Percentiles rank a stretch among this genome's conserved stretches.
These are phyloP conservation scores for Sarcocystis neurona DNA, from an alignment of 169 alveolate species.

Conservation along the genomic window DNA sequence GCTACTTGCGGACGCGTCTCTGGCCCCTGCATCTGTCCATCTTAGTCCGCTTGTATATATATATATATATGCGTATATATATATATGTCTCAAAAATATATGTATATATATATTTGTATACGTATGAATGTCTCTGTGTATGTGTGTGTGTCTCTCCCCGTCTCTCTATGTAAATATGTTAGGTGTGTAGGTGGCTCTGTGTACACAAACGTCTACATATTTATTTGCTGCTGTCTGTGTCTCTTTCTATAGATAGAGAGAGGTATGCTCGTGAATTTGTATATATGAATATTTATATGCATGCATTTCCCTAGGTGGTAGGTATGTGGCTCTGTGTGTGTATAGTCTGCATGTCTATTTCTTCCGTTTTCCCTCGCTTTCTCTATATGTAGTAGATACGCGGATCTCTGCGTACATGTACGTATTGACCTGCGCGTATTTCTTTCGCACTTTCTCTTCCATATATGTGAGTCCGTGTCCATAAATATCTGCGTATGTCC, in stretches of 20 bases:
- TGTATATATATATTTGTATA: background rate
- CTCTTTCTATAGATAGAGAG: too few relatives aligned
- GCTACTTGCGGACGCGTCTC: background rate
- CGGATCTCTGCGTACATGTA: background rate
- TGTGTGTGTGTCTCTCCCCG: background rate
- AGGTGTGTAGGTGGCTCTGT: too few relatives aligned
- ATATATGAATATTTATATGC: too few relatives aligned
- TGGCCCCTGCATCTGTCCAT: background rate
- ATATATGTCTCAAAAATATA: background rate
- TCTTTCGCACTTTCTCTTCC: too few relatives aligned
- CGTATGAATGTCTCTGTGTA: background rate
- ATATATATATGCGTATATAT: background rate
- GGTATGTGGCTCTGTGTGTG: too few relatives aligned
- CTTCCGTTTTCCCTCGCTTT: background rate
- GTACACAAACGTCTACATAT: too few relatives aligned
- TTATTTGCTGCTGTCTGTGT: too few relatives aligned
- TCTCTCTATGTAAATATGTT: background rate
- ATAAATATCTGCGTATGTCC: too few relatives aligned
- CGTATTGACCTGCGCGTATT: too few relatives aligned
- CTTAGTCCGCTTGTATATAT: background rate
- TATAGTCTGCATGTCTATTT: background rate
- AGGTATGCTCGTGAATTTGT: too few relatives aligned
- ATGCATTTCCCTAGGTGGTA: too few relatives aligned
- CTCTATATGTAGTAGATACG: background rate
- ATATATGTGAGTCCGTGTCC: too few relatives aligned